phyloP scores from a whole-genome alignment of 139 green algal genomes.

The Tetraselmis chui region DNA sequence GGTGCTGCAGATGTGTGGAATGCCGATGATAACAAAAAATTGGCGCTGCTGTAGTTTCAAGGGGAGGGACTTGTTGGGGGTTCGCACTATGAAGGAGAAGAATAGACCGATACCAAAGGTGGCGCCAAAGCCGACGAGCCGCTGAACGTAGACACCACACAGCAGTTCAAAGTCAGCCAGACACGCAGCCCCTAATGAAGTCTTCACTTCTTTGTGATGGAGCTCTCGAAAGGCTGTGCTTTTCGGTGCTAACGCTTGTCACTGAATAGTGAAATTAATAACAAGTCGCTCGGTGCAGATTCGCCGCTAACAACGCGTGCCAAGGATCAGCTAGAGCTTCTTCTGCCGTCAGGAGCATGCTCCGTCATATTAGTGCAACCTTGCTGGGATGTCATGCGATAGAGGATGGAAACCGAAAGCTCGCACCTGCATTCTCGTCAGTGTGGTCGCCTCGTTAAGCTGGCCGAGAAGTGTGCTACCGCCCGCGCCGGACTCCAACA shows the following conservation, averaged over 20 bases:
- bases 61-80: neutral
- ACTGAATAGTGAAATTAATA: too few relatives aligned
- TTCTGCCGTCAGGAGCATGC: too few relatives aligned
- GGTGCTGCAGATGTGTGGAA: neutral
- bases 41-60: neutral
- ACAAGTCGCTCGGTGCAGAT: too few relatives aligned
- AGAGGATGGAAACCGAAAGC: neutral
- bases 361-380: neutral
- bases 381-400: neutral
- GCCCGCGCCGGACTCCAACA: neutral
- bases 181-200: neutral
- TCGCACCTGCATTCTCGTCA: neutral
- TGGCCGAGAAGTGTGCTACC: neutral
- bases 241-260: too few relatives aligned
- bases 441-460: neutral
- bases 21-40: neutral
- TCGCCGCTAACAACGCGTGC: too few relatives aligned
- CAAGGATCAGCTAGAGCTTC: too few relatives aligned
- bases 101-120: neutral
- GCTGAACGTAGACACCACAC: neutral
- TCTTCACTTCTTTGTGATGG: neutral
- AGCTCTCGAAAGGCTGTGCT: neutral
- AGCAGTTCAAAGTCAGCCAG: neutral
- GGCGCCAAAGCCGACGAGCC: neutral
- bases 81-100: neutral